Base-by-base conservation (phyloP, 176 grass and related monocot genomes). In the Carex pumila region DNA sequence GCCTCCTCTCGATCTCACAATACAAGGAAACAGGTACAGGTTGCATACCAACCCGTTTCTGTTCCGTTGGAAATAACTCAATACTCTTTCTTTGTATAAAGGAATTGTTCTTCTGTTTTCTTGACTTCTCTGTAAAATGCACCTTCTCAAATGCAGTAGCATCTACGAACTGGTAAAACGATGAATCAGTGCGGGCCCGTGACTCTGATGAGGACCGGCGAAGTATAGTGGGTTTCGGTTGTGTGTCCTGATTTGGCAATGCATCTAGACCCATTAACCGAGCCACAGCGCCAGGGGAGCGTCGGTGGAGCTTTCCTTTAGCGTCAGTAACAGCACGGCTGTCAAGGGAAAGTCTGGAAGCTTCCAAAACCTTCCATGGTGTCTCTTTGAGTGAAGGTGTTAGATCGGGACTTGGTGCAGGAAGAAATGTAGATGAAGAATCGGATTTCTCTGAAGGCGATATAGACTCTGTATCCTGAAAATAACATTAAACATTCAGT, bases 241-340 rank as follows among this genome's bases (percentile, higher is more conserved):
- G 61, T 12, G 14, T 29, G 19, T 57, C 49, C 14, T 64, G 25
- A 31, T 60, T 61, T 30, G 88, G 88, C 6, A 90, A 86, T 50
- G 65, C 71, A 18, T 90, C 88, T 21, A 90, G 54, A 67, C 88
- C 88, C 88, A 90, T 90, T 65, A 90, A 61, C 6, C 85, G 80
- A 47, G 85, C 88, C 1, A 90, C 88, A 1, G 86, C 88, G 13
- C 88, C 86, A 1, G 88, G 88, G 2, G 88, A 90, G 1, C 81
- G 88, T 8, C 65, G 81, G 41, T 80, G 80, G 53, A 81, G 49
- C 71, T 85, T 84, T 13, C 71, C 85, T 32, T 71, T 67, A 6
- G n/a, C 41, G n/a, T 87, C 85, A 12, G 58, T 71, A 57, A 79
- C 60, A 2, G 81, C 67, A 17, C 84, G 68, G 22, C 84, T 86